Evolutionary conservation across 331 rosid genomes (phyloP).

Genomic region (Rhamnella rubrinervis): DNA sequence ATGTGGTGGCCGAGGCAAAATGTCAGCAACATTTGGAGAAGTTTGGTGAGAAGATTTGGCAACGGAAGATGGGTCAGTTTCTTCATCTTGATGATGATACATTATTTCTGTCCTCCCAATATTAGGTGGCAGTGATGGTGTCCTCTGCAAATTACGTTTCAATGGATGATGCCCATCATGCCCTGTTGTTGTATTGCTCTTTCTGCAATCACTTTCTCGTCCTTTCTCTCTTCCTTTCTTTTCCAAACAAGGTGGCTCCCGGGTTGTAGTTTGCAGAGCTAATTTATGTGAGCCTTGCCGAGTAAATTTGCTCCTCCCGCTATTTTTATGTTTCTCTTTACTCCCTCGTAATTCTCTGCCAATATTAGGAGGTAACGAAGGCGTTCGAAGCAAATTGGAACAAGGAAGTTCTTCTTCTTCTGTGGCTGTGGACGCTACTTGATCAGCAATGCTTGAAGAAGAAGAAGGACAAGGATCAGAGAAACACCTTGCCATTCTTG

Average conservation of each 20-base stretch:
- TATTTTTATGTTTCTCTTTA: slow-evolving; percentile 20
- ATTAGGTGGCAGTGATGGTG: slow-evolving; percentile 73
- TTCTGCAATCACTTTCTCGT: slow-evolving; percentile 1
- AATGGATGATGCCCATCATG: background rate
- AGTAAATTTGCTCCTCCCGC: slow-evolving; percentile 15
- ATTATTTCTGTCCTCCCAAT: slow-evolving; percentile 41
- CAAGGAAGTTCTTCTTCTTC: slow-evolving; percentile 9
- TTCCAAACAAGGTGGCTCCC: slow-evolving; percentile 23
- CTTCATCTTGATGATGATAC: slow-evolving; percentile 10
- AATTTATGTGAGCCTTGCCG: slow-evolving; percentile 30
- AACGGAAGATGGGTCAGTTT: background rate
- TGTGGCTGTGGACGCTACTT: slow-evolving; percentile 34
- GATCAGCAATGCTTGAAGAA: slow-evolving; percentile 28
- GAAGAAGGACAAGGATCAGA: slow-evolving; percentile 69
- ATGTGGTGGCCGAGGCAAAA: no score
- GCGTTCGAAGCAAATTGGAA: slow-evolving; percentile 37
- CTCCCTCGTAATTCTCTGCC: slow-evolving; percentile 33
- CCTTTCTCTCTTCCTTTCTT: slow-evolving; percentile 26
- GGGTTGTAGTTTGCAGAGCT: slow-evolving; percentile 22
- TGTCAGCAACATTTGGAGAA: background rate
- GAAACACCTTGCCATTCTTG: slow-evolving; percentile 51
- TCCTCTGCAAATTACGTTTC: slow-evolving; percentile 43
- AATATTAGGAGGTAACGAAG: slow-evolving; percentile 50
- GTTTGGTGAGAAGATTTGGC: background rate
- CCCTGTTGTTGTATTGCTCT: slow-evolving; percentile 6